Conservation (phyloP, 2,329 filamentous ascomycete species). For the Aureobasidium subglaciale region DNA sequence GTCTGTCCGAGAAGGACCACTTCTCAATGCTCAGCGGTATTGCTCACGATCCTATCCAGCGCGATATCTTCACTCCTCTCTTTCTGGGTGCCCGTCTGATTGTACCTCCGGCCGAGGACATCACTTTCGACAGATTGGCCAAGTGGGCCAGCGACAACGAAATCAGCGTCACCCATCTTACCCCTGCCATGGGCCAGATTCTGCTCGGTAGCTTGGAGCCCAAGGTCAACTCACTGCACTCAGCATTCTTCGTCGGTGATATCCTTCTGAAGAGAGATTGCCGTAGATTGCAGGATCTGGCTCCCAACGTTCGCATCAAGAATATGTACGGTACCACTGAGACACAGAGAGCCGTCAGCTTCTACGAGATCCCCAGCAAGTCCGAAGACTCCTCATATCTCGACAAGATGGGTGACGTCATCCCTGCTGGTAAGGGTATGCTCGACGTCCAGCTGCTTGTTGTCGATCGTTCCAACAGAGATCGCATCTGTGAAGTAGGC, state of each 20-base stretch:
- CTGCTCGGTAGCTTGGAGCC: constrained; percentile 80
- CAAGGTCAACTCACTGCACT: constrained; percentile 49
- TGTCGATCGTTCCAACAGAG: constrained; percentile 61
- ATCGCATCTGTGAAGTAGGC: constrained; percentile 67
- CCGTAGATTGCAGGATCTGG: constrained; percentile 65
- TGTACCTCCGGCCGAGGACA: constrained; percentile 73
- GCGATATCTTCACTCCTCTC: constrained; percentile 83
- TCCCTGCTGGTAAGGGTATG: constrained; percentile 83
- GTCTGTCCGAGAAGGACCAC: constrained; percentile 60
- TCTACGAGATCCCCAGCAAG: constrained; percentile 66
- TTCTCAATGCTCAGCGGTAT: constrained; percentile 85
- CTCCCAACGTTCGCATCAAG: constrained; percentile 65
- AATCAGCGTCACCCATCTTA: constrained; percentile 78
- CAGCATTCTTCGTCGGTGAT: constrained; percentile 88
- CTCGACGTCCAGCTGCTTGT: constrained; percentile 81
- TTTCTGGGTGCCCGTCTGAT: constrained; percentile 77
- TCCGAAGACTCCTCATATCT: constrained; percentile 57
- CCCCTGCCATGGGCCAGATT: constrained; percentile 94
- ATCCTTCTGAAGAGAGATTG: constrained; percentile 81
- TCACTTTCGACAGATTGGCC: constrained; percentile 74
- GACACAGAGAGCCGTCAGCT: constrained; percentile 73
- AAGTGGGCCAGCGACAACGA: constrained; percentile 78
- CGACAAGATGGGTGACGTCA: constrained; percentile 62
- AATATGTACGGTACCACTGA: constrained; percentile 91
- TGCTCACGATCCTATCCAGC: constrained; percentile 58